phyloP scores from a whole-genome alignment of 2,329 filamentous ascomycete species.

The Zalaria obscura region DNA sequence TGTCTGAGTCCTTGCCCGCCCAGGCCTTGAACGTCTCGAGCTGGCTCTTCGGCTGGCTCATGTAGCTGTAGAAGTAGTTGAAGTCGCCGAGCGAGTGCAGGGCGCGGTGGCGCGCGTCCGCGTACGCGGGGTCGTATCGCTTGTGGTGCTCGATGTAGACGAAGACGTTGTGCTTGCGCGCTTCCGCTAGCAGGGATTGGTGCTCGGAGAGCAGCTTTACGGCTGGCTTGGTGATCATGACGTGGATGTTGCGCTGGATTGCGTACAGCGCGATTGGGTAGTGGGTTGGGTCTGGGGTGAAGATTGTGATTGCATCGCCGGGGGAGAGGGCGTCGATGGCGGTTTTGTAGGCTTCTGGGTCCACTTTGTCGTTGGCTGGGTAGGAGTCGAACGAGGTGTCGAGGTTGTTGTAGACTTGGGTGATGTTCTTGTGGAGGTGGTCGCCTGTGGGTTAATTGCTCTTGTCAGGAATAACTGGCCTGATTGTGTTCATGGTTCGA shows the following conservation, averaged over 20 bases:
- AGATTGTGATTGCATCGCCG: constrained; percentile 87
- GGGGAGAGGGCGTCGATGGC: constrained; percentile 73
- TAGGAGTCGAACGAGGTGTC: constrained; percentile 78
- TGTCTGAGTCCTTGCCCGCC: constrained; percentile 85
- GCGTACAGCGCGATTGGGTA: constrained; percentile 87
- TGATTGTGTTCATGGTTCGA: not conserved
- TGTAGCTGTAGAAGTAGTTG: constrained; percentile 97
- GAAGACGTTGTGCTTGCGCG: constrained; percentile 63
- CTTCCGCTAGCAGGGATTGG: constrained; percentile 57
- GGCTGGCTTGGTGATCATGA: constrained; percentile 87
- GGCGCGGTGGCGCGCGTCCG: constrained; percentile 69
- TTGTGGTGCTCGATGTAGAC: constrained; percentile 96
- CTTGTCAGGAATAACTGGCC: not conserved
- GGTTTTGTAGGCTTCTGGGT: constrained; percentile 72
- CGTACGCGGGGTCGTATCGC: constrained; percentile 85
- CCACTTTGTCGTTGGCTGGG: constrained; percentile 56
- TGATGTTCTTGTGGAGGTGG: constrained; percentile 79
- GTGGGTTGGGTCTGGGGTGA: constrained; percentile 87
- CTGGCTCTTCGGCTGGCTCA: constrained; percentile 84
- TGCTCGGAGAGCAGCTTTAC: constrained; percentile 76
- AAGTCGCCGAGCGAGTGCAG: constrained; percentile 65
- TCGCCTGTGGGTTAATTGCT: constrained; percentile 43
- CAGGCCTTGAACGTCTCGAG: constrained; percentile 90
- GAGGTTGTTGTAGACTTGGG: constrained; percentile 72
- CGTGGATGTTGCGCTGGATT: constrained; percentile 75